A percentile compares a stretch with the other conserved stretches of the same genome.
Evolutionary conservation across 495 filamentous ascomycete species (phyloP).

Genomic region (Hypomontagnella monticulosa): DNA sequence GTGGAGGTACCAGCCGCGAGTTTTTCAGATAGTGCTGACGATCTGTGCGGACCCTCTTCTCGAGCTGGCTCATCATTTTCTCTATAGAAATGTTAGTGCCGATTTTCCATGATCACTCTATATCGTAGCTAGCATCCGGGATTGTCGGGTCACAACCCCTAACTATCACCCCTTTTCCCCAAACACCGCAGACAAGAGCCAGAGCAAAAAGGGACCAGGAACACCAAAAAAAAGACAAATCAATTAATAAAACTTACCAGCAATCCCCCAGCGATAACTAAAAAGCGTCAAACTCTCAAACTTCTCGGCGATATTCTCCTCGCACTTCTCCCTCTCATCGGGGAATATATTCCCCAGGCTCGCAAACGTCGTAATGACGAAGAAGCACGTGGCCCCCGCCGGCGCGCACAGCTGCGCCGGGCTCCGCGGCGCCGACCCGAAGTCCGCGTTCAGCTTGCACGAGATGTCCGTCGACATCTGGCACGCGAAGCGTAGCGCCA

Average conservation of each 20-base stretch:
- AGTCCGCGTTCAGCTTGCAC: conserved; percentile 45
- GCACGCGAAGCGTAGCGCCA: conserved; percentile 46
- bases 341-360: conserved; percentile 39
- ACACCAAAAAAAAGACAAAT: not conserved
- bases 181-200: too few relatives aligned
- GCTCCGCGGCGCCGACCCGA: conserved; percentile 29
- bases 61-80: conserved; percentile 45
- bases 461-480: conserved; percentile 47
- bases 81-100: conserved; percentile 17
- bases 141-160: too few relatives aligned
- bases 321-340: conserved; percentile 34
- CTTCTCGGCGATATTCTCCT: conserved; percentile 43
- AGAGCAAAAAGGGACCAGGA: not conserved
- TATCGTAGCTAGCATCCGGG: too few relatives aligned
- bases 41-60: conserved; percentile 40
- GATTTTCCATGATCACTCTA: too few relatives aligned
- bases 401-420: conserved; percentile 44
- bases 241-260: conserved; percentile 36
- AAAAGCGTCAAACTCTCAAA: conserved; percentile 46
- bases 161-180: too few relatives aligned
- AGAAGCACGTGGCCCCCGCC: conserved; percentile 45
- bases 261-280: conserved; percentile 47
- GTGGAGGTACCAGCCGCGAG: conserved; percentile 37
- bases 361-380: conserved; percentile 39
- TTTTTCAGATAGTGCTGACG: conserved; percentile 38